These are phyloP conservation scores for Venustampulla echinocandica DNA, from an alignment of 495 filamentous ascomycete species.

Conservation along the genomic window DNA sequence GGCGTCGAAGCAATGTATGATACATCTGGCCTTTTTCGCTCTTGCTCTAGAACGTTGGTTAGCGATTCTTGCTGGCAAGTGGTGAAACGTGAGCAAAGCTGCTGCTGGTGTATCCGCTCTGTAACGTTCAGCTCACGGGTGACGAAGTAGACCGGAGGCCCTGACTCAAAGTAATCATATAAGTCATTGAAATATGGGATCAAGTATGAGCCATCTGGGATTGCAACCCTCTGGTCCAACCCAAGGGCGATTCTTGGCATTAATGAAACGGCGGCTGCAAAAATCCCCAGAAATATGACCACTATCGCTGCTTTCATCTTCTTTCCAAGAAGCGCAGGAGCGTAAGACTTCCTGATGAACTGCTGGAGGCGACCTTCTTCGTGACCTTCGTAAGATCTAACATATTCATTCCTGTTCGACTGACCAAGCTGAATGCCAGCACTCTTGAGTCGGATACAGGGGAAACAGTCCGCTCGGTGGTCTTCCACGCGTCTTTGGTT, in stretches of 20 bases:
- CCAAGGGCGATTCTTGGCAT: conserved; percentile 80
- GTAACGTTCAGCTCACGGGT: conserved; percentile 73
- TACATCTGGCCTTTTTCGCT: conserved; percentile 80
- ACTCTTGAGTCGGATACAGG: conserved; percentile 68
- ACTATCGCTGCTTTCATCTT: conserved; percentile 69
- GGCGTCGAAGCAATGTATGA: conserved; percentile 89
- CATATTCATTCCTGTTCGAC: conserved; percentile 22
- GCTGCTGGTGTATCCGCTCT: conserved; percentile 60
- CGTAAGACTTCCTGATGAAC: conserved; percentile 85
- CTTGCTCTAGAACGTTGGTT: conserved; percentile 80
- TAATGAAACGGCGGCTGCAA: conserved; percentile 73
- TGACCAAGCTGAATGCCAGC: conserved; percentile 42
- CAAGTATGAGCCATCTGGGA: conserved; percentile 86
- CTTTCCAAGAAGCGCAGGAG: conserved; percentile 68
- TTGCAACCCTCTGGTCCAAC: conserved; percentile 86
- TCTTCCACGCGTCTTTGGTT: conserved; percentile 85
- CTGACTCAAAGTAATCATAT: conserved; percentile 81
- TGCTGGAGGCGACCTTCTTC: conserved; percentile 73
- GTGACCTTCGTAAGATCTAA: conserved; percentile 47
- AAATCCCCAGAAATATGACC: conserved; percentile 75
- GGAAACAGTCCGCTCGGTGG: conserved; percentile 85
- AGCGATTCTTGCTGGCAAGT: conserved; percentile 78
- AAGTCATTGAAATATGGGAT: conserved; percentile 94
- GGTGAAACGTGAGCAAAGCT: conserved; percentile 85
- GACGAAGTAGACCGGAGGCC: conserved; percentile 95